Evolutionary conservation across 805 yeast genomes (phyloP).

Genomic region (Millerago galiae): DNA sequence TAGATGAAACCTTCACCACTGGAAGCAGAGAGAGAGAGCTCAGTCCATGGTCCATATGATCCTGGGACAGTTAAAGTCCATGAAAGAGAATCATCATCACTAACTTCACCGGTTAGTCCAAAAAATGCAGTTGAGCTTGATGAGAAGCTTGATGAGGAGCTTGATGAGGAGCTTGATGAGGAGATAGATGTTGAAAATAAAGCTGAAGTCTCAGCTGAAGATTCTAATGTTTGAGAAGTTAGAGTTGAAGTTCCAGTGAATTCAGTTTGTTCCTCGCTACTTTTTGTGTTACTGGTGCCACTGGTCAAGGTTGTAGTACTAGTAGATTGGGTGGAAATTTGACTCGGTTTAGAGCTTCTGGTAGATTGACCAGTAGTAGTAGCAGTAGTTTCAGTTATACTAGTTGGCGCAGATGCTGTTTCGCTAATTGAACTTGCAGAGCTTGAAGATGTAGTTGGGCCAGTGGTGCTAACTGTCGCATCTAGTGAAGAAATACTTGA

Average conservation of each 20-base stretch:
- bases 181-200: neutral
- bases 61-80: slow-evolving; percentile 16
- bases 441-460: too few relatives aligned
- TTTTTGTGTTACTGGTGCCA: too few relatives aligned
- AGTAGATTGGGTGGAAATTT: too few relatives aligned
- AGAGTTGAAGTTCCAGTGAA: neutral
- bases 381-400: too few relatives aligned
- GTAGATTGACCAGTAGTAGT: too few relatives aligned
- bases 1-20: slow-evolving; percentile 8
- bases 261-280: too few relatives aligned
- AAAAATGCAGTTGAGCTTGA: neutral
- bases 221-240: too few relatives aligned
- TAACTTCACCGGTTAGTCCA: slow-evolving; percentile 4
- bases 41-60: slow-evolving; percentile 16
- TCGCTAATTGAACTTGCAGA: neutral
- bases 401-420: too few relatives aligned
- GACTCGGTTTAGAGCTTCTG: too few relatives aligned
- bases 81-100: slow-evolving; percentile 6
- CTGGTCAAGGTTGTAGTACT: neutral
- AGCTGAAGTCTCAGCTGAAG: too few relatives aligned
- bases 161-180: neutral
- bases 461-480: too few relatives aligned
- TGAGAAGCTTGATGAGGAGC: neutral
- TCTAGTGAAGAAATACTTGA: too few relatives aligned
- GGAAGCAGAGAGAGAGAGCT: slow-evolving; percentile 6